These are phyloP conservation scores for Plasmodium gonderi DNA, from an alignment of 169 alveolate species.

Conservation along the genomic window DNA sequence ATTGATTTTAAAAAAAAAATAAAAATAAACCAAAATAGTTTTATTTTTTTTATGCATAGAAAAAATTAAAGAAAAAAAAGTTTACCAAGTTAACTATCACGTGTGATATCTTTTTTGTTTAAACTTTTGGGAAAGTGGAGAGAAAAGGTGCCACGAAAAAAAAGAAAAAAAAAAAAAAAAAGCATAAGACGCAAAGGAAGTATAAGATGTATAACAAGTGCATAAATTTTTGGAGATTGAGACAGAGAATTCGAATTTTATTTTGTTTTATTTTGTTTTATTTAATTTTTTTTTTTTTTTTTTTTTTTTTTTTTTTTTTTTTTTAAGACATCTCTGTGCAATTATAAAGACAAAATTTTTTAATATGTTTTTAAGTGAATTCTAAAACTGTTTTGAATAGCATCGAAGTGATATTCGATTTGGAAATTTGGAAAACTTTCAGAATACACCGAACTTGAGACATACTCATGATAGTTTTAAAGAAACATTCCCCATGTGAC, in stretches of 20 bases:
- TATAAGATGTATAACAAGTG: neutral
- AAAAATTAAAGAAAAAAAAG: neutral
- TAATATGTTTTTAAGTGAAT: neutral
- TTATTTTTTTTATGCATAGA: neutral
- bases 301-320: conserved; percentile 1
- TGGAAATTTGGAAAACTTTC: too few relatives aligned
- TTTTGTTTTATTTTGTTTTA: neutral
- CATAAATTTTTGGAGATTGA: neutral
- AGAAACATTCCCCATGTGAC: too few relatives aligned
- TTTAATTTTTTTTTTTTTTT: too few relatives aligned
- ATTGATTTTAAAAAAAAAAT: neutral
- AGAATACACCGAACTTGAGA: too few relatives aligned
- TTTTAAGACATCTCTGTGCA: neutral
- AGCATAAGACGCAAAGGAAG: neutral
- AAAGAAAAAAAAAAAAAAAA: neutral
- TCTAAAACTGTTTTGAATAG: neutral
- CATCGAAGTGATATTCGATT: neutral
- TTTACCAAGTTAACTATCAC: neutral
- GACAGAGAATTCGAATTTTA: neutral
- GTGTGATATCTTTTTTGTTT: neutral
- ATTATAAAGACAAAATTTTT: neutral
- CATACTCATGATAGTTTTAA: too few relatives aligned
- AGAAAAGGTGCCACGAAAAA: neutral
- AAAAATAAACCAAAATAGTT: too few relatives aligned
- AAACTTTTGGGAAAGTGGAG: neutral